A percentile compares a stretch with the other conserved stretches of the same genome.
phyloP scores from a whole-genome alignment of 768 basidiomycete species.

The Hirschioporus abietinus region DNA sequence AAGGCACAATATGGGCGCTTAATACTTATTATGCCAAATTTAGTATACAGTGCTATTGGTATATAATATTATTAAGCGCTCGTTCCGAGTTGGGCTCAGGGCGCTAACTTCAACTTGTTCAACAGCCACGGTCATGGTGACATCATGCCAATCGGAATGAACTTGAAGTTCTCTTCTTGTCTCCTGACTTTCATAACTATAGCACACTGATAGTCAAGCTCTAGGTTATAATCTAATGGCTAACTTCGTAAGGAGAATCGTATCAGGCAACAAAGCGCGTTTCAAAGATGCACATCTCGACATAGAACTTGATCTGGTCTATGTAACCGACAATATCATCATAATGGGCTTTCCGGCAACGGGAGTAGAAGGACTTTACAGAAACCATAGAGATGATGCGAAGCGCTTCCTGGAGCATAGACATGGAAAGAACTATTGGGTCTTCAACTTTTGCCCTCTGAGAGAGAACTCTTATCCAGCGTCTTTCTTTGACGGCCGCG shows the following conservation, averaged over 20 bases:
- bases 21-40: no score
- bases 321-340: conserved; percentile 70
- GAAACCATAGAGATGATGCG: conserved; percentile 73
- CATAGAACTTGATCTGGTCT: conserved; percentile 67
- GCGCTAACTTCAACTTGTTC: no score
- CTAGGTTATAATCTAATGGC: conserved; percentile 34
- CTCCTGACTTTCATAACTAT: no score
- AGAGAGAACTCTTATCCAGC: conserved; percentile 77
- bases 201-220: no score
- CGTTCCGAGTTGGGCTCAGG: no score
- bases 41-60: no score
- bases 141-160: no score
- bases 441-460: conserved; percentile 85
- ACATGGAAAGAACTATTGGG: conserved; percentile 76
- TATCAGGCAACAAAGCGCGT: conserved; percentile 78
- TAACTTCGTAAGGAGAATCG: conserved; percentile 64
- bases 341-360: conserved; percentile 83
- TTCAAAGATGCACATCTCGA: conserved; percentile 63
- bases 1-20: no score
- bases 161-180: no score
- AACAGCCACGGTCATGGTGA: no score
- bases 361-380: conserved; percentile 74
- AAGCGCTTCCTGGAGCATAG: conserved; percentile 67
- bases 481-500: conserved; percentile 61
- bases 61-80: no score